phyloP scores from a whole-genome alignment of 2,329 filamentous ascomycete genomes.

The Fusarium bulbicola region DNA sequence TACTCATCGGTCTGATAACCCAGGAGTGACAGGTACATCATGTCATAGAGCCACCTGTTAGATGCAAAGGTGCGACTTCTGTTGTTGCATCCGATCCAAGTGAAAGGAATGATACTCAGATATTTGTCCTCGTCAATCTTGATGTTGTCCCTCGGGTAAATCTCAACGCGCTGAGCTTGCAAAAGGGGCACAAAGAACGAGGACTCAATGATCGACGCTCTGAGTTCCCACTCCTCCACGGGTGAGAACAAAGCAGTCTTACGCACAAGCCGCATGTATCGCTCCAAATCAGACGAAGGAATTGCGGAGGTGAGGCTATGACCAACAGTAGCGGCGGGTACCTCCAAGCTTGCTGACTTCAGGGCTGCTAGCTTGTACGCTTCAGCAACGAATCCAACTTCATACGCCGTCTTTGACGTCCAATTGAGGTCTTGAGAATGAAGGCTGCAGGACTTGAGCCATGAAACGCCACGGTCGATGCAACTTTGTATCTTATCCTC shows the following conservation, averaged over 20 bases:
- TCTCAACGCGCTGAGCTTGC: neutral
- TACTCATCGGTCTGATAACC: conserved; percentile 5
- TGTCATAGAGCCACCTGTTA: neutral
- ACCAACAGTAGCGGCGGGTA: neutral
- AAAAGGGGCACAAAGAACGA: neutral
- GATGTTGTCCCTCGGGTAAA: neutral
- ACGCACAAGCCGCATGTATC: neutral
- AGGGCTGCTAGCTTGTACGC: neutral
- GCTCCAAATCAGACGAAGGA: neutral
- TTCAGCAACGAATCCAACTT: neutral
- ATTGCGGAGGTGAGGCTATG: neutral
- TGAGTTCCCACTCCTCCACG: neutral
- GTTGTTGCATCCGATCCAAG: neutral
- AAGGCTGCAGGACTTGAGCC: rapidly evolving
- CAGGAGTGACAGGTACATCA: neutral
- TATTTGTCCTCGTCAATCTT: neutral
- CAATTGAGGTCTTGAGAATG: neutral
- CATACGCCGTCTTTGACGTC: neutral
- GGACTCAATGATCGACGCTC: neutral
- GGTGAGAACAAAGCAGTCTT: neutral
- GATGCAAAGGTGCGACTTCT: neutral
- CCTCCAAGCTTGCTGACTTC: too few species aligned
- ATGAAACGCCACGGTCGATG: neutral
- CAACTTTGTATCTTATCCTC: rapidly evolving
- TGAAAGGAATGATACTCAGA: neutral